Evolutionary conservation across 2,329 filamentous ascomycete genomes (phyloP).

Genomic region (Penicillium crustosum): DNA sequence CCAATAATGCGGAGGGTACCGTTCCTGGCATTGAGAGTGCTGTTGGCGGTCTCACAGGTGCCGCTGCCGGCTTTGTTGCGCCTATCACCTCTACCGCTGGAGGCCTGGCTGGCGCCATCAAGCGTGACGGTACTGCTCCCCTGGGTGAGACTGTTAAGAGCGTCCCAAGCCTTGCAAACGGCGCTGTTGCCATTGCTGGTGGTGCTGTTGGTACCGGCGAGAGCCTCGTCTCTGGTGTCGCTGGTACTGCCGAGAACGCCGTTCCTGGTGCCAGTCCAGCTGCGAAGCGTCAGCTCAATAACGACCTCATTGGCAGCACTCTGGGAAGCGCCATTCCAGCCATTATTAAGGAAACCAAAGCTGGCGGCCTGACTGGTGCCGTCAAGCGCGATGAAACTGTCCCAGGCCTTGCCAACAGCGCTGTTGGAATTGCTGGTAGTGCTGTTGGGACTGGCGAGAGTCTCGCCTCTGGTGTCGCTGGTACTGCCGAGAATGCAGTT

Average conservation of each 20-base stretch:
- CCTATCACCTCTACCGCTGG: conserved; percentile 1
- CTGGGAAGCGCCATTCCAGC: not conserved
- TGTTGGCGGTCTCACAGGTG: not conserved
- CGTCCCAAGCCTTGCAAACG: conserved; percentile 15
- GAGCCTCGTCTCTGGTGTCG: conserved; percentile 14
- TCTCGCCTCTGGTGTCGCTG: not conserved
- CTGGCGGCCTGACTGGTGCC: not conserved
- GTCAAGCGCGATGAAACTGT: conserved; percentile 15
- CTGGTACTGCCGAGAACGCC: conserved; percentile 16
- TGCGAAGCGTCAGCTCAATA: not conserved
- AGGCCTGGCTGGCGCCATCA: not conserved
- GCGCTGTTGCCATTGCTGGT: conserved; percentile 14
- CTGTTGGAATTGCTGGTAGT: conserved; percentile 13
- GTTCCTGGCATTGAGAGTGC: conserved; percentile 9
- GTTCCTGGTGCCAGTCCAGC: not conserved
- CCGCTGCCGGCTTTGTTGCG: not conserved
- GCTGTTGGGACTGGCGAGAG: conserved; percentile 20
- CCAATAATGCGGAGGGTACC: conserved; percentile 5
- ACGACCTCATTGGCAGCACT: not conserved
- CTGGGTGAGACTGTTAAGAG: not conserved
- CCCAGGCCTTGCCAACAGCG: conserved; percentile 16
- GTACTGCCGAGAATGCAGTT: conserved; percentile 16
- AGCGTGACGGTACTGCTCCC: conserved; percentile 11
- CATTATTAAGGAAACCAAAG: not conserved
- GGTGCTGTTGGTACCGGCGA: conserved; percentile 18